Evolutionary conservation across 2,329 filamentous ascomycete genomes (phyloP).

Genomic region (Verticillium nonalfalfae): DNA sequence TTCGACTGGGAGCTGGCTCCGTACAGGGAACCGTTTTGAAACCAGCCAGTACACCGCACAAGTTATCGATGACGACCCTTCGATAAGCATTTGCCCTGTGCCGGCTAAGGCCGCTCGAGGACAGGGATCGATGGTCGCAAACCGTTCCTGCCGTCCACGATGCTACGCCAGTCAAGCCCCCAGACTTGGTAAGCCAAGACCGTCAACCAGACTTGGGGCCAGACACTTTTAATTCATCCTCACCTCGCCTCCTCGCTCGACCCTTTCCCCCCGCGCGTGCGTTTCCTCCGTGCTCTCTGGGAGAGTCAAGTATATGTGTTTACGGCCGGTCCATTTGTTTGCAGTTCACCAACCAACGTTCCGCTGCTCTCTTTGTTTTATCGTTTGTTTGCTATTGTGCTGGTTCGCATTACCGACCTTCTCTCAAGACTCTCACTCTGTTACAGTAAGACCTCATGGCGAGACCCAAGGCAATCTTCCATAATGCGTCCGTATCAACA

Average conservation of each 20-base stretch:
- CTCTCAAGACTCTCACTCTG: neutral
- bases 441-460: constrained; percentile 7
- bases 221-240: neutral
- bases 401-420: neutral
- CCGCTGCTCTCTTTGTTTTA: constrained; percentile 3
- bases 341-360: neutral
- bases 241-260: neutral
- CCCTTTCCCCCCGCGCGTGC: neutral
- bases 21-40: constrained; percentile 1
- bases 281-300: constrained; percentile 9
- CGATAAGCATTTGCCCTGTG: neutral
- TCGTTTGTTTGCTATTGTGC: constrained; percentile 1
- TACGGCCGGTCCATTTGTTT: constrained; percentile 1
- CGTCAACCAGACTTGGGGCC: neutral
- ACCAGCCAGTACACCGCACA: neutral
- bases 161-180: neutral
- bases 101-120: neutral
- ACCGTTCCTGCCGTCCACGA: neutral
- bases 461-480: constrained; percentile 10
- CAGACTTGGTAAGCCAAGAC: neutral
- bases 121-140: neutral
- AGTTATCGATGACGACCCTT: neutral
- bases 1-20: neutral
- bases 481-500: constrained; percentile 4
- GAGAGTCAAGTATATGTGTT: constrained; percentile 8